Conservation (phyloP, 768 basidiomycete species). For the Tubosaeta sp. region DNA sequence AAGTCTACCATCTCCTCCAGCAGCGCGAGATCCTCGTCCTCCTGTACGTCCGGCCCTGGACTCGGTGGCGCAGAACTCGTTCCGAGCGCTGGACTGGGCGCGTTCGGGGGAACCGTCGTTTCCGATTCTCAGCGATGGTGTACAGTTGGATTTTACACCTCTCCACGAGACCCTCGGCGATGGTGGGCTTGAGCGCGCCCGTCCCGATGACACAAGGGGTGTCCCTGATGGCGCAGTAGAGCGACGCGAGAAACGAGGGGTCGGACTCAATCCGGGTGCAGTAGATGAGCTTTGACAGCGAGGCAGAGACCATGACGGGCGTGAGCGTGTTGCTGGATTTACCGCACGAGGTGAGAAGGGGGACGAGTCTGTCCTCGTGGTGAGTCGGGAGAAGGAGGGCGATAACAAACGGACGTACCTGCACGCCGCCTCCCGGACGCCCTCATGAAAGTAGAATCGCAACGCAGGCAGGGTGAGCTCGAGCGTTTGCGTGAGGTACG, state of each 20-base stretch:
- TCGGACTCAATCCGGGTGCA: slow-evolving; percentile 65
- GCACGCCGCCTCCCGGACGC: slow-evolving; percentile 74
- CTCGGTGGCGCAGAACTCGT: background rate
- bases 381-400: background rate
- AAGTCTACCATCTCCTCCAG: slow-evolving; percentile 83
- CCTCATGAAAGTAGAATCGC: slow-evolving; percentile 79
- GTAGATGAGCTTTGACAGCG: slow-evolving; percentile 60
- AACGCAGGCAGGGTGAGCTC: slow-evolving; percentile 70
- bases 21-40: slow-evolving; percentile 64
- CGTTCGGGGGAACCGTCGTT: slow-evolving; percentile 37
- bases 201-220: slow-evolving; percentile 57
- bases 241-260: slow-evolving; percentile 69
- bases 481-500: slow-evolving; percentile 66
- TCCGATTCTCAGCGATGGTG: slow-evolving; percentile 62
- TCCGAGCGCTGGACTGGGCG: background rate
- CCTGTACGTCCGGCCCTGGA: slow-evolving; percentile 2
- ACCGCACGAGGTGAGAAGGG: slow-evolving; percentile 65
- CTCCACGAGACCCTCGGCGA: slow-evolving; percentile 53
- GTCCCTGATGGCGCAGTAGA: slow-evolving; percentile 69
- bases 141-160: slow-evolving; percentile 72
- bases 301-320: slow-evolving; percentile 62
- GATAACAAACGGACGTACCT: slow-evolving; percentile 41
- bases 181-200: slow-evolving; percentile 47
- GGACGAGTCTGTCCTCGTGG: slow-evolving; percentile 50
- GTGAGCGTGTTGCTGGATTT: slow-evolving; percentile 63